Base-by-base conservation (phyloP, 2,329 filamentous ascomycete species). In the Pyrenophora seminiperda region DNA sequence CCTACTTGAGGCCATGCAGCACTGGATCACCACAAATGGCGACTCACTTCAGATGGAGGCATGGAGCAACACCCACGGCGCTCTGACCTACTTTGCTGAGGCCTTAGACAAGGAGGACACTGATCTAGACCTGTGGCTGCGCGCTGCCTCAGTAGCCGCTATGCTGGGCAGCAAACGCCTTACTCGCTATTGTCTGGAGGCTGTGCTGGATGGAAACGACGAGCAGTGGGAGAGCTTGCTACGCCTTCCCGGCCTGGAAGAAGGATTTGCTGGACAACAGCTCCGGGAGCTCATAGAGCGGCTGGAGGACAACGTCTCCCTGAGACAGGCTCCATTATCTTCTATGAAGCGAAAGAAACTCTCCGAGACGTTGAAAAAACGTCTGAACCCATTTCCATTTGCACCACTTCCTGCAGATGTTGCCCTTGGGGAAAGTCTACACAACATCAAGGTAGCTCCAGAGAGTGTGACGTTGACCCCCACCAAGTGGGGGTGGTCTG, bases 1-100 rank as follows among this genome's bases (percentile, higher is more conserved):
- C 67, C 79, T 88, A 50, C 79, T 99, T n/a, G 93, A 99, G 69
- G 78, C 76, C 50, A 83, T 88, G 59, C 85, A 80, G 61, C 76
- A 83, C 71, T 79, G 75, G 34, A 58, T 71, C 20, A 59, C 58
- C n/a, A 58, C 71, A 37, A 63, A 68, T 43, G 62, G 68, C 31
- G 42, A 52, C 1, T 61, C 75, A 38, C 71, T 76, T 9, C 76
- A 75, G 22, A 46, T 56, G 24, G 55, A 67, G 14, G 56, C 49
- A 24, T 56, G 62, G 51, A 54, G 45, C 29, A 64, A 66, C 27
- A 56, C 68, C 10, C 47, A 58, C 13, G 54, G 55, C 13, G 75
- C 77, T 1, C 66, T 87, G 14, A 64, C 72, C 31, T 79, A 80
- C 51, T 86, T 87, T 56, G 81, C 83, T 3, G 78, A 85, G 57